Conservation (phyloP, 805 yeast genomes). For the Torulaspora delbrueckii region DNA sequence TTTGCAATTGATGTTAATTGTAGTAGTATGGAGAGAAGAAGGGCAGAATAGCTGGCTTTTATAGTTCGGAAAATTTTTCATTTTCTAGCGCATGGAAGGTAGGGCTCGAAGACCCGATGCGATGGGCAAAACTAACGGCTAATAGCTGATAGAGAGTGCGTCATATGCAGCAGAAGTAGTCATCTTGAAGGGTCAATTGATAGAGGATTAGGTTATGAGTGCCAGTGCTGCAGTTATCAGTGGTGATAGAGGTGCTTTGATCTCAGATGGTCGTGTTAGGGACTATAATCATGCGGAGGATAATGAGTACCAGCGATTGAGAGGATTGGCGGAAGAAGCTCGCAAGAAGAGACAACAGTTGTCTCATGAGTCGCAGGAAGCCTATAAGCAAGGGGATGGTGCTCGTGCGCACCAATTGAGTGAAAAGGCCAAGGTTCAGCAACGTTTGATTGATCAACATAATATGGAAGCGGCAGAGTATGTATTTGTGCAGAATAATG, state of each 20-base stretch:
- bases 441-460: conserved; percentile 56
- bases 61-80: conserved; percentile 3
- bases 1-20: neutral
- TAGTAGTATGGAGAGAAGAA: neutral
- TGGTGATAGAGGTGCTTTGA: conserved; percentile 15
- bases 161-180: neutral
- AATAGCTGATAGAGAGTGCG: neutral
- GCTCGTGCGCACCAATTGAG: conserved; percentile 68
- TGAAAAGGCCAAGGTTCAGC: conserved; percentile 57
- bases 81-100: neutral
- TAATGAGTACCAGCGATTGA: conserved; percentile 53
- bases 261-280: conserved; percentile 19
- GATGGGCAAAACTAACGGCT: neutral
- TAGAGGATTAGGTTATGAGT: conserved; percentile 3
- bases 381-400: conserved; percentile 71
- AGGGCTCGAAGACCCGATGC: neutral
- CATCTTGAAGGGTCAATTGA: neutral
- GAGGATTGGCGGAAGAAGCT: conserved; percentile 66
- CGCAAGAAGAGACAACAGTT: conserved; percentile 51
- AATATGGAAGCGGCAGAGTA: conserved; percentile 84
- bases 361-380: conserved; percentile 66
- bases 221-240: conserved; percentile 8
- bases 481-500: conserved; percentile 81
- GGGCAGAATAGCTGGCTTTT: conserved; percentile 1
- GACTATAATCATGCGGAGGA: conserved; percentile 77